Evolutionary conservation across 257 asterid species (phyloP), one percentile per base, ranked within the genome.

Genomic region (Solanum lycopersicoides): DNA sequence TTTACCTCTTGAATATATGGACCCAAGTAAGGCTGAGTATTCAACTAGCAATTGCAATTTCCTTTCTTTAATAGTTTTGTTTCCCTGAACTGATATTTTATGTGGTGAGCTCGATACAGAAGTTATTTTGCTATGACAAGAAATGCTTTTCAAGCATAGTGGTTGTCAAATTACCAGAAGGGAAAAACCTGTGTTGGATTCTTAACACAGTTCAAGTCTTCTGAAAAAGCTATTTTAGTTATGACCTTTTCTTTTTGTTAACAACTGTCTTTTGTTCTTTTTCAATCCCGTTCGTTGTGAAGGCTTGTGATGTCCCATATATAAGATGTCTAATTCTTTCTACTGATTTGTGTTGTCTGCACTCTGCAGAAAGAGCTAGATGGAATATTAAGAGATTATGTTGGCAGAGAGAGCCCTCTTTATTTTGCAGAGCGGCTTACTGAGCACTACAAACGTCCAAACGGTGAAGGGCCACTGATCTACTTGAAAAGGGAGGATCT

Each of bases 401-500:
- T 97, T 8, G 99, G 99, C 83, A 94, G 98, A 91, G 99, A 95
- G 89, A 97, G 89, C 86, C 99, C 99, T 6, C 96, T 97, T 83
- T 97, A 97, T 88, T 95, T 97, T 88, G 98, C 98, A 3, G 98
- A 95, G 85, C 87, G 99, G 28, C 98, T 97, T 56, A 93, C 98
- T 0, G 98, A 95, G 91, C 98, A 94, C 93, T 95, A 97, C 88
- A 95, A 90, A 79, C 86, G 90, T 18, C 86, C 96, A 21, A 93
- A 92, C 86, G 98, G 99, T 14, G 92, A 86, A 88, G 98, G 99
- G 84, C 99, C 99, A 28, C 95, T 75, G 82, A 89, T 97, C 71
- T 97, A 91, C 89, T 95, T 97, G 77, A 97, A 97, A 89, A 92
- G 99, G 89, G 99, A 97, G 89, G 99, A 97, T 92, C 96, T 97